Percentiles rank a stretch among this genome's conserved stretches.
Conservation (phyloP, 1,139 yeast genomes). For the Pichia sp. region DNA sequence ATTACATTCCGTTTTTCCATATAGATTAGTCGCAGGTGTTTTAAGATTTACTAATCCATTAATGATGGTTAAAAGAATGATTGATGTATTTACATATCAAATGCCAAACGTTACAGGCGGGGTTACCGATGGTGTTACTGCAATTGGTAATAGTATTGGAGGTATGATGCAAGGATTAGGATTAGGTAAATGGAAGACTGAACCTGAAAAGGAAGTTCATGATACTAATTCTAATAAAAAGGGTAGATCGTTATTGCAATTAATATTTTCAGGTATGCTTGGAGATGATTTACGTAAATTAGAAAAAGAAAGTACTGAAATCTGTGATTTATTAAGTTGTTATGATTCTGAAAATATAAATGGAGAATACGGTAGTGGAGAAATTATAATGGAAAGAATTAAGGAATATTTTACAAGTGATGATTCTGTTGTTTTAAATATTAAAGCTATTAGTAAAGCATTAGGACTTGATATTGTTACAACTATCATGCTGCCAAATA, state of each 20-base stretch:
- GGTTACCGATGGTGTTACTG: slow-evolving; percentile 27
- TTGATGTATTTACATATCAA: slow-evolving; percentile 74
- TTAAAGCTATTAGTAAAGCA: slow-evolving; percentile 33
- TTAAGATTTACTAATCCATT: slow-evolving; percentile 80
- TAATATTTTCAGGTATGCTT: slow-evolving; percentile 64
- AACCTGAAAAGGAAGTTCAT: slow-evolving; percentile 32
- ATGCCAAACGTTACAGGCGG: slow-evolving; percentile 39
- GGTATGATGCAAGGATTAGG: slow-evolving; percentile 16
- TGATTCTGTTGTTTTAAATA: slow-evolving; percentile 28
- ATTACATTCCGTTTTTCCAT: slow-evolving; percentile 72
- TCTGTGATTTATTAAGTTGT: slow-evolving; percentile 31
- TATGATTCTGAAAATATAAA: neutral
- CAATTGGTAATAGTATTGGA: slow-evolving; percentile 11
- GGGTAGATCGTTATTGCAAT: slow-evolving; percentile 51
- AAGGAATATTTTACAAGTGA: slow-evolving; percentile 27
- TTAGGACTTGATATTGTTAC: slow-evolving; percentile 11
- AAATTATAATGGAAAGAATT: slow-evolving; percentile 19
- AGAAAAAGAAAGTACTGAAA: slow-evolving; percentile 27
- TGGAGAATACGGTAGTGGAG: slow-evolving; percentile 4
- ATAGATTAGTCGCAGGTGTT: slow-evolving; percentile 65
- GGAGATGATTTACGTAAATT: slow-evolving; percentile 74
- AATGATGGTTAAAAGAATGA: slow-evolving; percentile 66
- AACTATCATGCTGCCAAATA: slow-evolving; percentile 15
- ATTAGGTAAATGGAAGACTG: slow-evolving; percentile 4
- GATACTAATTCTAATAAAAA: slow-evolving; percentile 31